A percentile compares a stretch with the other conserved stretches of the same genome.
These are phyloP conservation scores for Rhizopogon roseolus DNA, from an alignment of 768 basidiomycete genomes.

Conservation along the genomic window DNA sequence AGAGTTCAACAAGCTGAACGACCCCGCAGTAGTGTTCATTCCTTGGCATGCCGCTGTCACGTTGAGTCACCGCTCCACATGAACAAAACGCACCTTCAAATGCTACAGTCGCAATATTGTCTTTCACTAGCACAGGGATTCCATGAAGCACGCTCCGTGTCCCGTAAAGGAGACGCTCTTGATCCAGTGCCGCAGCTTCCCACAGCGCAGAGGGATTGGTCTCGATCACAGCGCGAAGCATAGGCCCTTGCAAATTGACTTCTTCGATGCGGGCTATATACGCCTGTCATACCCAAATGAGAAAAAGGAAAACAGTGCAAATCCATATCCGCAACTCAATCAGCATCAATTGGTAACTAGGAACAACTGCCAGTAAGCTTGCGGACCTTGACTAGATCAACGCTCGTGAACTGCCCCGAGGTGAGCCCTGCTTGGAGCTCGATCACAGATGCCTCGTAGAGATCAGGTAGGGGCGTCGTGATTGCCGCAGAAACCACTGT, in stretches of 20 bases:
- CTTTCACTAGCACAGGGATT: slow-evolving; percentile 34
- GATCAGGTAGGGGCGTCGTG: slow-evolving; percentile 27
- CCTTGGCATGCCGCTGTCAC: slow-evolving; percentile 13
- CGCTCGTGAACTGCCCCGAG: slow-evolving; percentile 32
- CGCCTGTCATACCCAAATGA: slow-evolving; percentile 23
- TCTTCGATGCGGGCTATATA: slow-evolving; percentile 39
- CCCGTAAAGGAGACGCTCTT: slow-evolving; percentile 23
- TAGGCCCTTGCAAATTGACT: slow-evolving; percentile 35
- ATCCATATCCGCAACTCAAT: not conserved
- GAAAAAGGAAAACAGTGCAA: not conserved
- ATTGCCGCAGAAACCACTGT: slow-evolving; percentile 4
- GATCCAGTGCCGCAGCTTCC: slow-evolving; percentile 30
- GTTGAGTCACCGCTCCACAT: too few relatives aligned
- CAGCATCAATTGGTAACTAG: not conserved
- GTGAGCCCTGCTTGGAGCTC: slow-evolving; percentile 36
- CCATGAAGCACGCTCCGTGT: slow-evolving; percentile 31
- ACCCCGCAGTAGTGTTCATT: slow-evolving; percentile 39
- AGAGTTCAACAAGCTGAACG: slow-evolving; percentile 30
- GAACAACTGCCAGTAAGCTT: not conserved
- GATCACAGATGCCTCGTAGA: slow-evolving; percentile 35
- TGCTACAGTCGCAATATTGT: slow-evolving; percentile 27
- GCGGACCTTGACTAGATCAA: slow-evolving; percentile 35
- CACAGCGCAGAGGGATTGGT: slow-evolving; percentile 32
- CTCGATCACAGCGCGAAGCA: slow-evolving; percentile 35
- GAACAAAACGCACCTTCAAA: slow-evolving; percentile 15